Percentiles rank a stretch among this genome's conserved stretches.
Evolutionary conservation across 2,329 filamentous ascomycete species (phyloP).

Genomic region (Epichloe elymi): DNA sequence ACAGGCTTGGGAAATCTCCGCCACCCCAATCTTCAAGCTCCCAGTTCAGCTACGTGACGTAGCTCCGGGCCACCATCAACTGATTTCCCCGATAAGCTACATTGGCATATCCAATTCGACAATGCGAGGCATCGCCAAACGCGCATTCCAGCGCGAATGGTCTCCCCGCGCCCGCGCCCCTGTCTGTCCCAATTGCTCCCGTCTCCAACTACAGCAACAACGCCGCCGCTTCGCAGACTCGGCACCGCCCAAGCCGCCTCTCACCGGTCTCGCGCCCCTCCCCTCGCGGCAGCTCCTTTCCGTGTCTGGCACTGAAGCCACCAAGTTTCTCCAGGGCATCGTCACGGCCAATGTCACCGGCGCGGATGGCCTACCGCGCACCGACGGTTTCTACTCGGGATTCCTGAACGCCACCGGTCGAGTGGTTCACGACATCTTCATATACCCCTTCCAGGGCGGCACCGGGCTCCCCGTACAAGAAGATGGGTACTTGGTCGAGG

Average conservation of each 20-base stretch:
- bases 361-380: conserved; percentile 20
- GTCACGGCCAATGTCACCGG: conserved; percentile 49
- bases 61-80: neutral
- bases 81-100: neutral
- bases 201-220: conserved; percentile 11
- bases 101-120: neutral
- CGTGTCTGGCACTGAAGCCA: conserved; percentile 64
- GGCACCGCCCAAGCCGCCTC: conserved; percentile 27
- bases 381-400: conserved; percentile 57
- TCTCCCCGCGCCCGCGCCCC: conserved; percentile 11
- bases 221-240: conserved; percentile 20
- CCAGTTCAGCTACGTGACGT: neutral
- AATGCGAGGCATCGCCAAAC: conserved; percentile 1
- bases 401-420: conserved; percentile 80
- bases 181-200: conserved; percentile 5
- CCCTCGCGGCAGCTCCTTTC: conserved; percentile 68
- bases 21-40: neutral
- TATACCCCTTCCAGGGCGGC: conserved; percentile 49
- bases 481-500: conserved; percentile 57
- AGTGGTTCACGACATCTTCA: conserved; percentile 77
- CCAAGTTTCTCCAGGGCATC: conserved; percentile 78
- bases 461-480: conserved; percentile 13
- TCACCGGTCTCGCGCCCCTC: conserved; percentile 41
- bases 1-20: neutral
- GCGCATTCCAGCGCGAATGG: conserved; percentile 15